Conservation (phyloP, 2,329 filamentous ascomycete species). For the Chalaropsis thielavioides region DNA sequence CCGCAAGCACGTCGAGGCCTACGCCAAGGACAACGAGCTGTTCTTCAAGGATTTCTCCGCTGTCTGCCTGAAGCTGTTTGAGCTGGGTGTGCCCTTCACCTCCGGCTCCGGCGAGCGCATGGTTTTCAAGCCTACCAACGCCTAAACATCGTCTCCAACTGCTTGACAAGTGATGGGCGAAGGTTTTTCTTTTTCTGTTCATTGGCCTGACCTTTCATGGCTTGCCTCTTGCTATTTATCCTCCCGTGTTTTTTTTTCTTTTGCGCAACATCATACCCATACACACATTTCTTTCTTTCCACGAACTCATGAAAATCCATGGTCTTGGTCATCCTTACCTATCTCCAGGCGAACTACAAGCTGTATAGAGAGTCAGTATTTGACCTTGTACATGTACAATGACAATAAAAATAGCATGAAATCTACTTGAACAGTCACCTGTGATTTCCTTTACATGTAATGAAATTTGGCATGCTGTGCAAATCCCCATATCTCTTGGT, state of each 20-base stretch:
- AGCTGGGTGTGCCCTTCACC: constrained; percentile 83
- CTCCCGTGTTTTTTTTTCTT: background rate
- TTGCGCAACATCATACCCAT: background rate
- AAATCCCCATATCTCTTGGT: too few relatives aligned
- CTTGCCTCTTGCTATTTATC: background rate
- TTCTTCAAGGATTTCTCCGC: constrained; percentile 91
- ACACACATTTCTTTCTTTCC: background rate
- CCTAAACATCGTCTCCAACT: constrained; percentile 8
- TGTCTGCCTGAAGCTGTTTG: constrained; percentile 69
- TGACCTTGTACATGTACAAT: background rate
- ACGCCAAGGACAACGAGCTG: constrained; percentile 75
- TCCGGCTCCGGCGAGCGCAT: constrained; percentile 41
- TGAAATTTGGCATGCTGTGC: background rate
- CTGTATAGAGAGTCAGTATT: background rate
- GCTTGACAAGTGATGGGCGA: background rate
- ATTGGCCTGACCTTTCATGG: background rate
- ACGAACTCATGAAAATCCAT: background rate
- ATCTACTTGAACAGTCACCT: background rate
- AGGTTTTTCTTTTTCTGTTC: background rate
- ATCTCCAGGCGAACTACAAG: background rate
- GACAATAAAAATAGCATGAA: background rate
- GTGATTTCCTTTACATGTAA: background rate
- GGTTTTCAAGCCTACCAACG: constrained; percentile 45
- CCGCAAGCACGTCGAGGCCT: constrained; percentile 64
- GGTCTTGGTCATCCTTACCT: background rate